These are phyloP conservation scores for Zhuliangozyma blackwelliae DNA, from an alignment of 1,139 yeast genomes.

Conservation along the genomic window DNA sequence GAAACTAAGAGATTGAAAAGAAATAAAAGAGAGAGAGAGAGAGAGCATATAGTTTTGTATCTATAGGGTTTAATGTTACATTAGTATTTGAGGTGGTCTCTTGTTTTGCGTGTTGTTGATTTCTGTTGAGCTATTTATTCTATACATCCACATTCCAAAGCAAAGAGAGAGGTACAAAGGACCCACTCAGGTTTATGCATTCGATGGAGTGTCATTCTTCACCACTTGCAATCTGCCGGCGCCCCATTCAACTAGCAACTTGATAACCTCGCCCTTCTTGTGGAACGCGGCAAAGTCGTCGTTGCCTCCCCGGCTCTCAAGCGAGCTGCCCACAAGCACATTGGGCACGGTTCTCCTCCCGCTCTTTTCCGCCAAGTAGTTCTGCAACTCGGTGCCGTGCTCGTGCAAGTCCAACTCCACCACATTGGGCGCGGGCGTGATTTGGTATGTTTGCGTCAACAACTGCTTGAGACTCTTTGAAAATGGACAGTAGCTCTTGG, in stretches of 20 bases:
- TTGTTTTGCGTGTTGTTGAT: too few species aligned
- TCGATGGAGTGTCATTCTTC: constrained; percentile 54
- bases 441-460: constrained; percentile 57
- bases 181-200: constrained; percentile 19
- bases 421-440: constrained; percentile 66
- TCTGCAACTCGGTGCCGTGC: constrained; percentile 60
- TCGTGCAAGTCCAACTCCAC: constrained; percentile 82
- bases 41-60: neutral
- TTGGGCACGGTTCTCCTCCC: constrained; percentile 74
- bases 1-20: neutral
- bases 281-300: constrained; percentile 74
- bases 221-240: constrained; percentile 49
- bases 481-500: constrained; percentile 72
- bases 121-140: too few species aligned
- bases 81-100: constrained; percentile 10
- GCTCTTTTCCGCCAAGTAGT: constrained; percentile 49
- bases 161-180: neutral
- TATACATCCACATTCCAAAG: too few species aligned
- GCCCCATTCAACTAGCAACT: constrained; percentile 60
- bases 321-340: constrained; percentile 52
- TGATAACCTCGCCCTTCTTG: constrained; percentile 46
- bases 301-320: constrained; percentile 64
- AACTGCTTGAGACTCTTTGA: constrained; percentile 68
- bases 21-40: neutral
- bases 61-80: constrained; percentile 20